Base-by-base conservation (phyloP, 2,329 filamentous ascomycete species). In the Botrytis fabae region DNA sequence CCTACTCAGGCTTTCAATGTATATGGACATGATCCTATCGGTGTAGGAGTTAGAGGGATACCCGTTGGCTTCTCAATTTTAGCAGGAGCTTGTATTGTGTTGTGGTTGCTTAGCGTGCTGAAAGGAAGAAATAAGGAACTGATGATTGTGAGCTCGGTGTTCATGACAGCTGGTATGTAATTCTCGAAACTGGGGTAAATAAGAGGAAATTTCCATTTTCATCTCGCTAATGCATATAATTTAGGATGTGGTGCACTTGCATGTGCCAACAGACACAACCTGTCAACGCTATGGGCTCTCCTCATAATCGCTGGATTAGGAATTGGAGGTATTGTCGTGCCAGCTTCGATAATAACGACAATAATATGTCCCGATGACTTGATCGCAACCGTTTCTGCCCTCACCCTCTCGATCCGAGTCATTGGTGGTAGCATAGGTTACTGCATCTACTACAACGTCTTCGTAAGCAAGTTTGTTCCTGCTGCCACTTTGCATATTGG, bases 341-440 rank as follows among this genome's bases (percentile, higher is more conserved):
- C 75, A 91, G 87, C 88, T 1, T 89, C 88, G 1, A 90, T 92
- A 76, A 90, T 92, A 72, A 88, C 89, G 14, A 90, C 89, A 8
- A 92, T 92, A 76, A 89, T 92, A 76, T 92, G 89, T 74, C 90
- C 91, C 0, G 88, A 91, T 78, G 90, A 92, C 71, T 84, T 92
- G 7, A 92, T 93, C 75, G 91, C 89, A 7, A 92, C 91, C 2
- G 85, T 92, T 62, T 87, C 90, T 1, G 89, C 91, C 10, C 83
- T 93, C 32, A 92, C 90, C 0, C 86, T 93, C 59, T 87, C 89
- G n/a, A 88, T 93, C 75, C 89, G 91, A 59, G 89, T 91, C 71
- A 86, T 92, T 51, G 91, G 91, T 66, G 90, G 90, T 48, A 86
- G 87, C 22, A 86, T 92, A 74, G 90, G 89, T 40, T 91, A 90